Conservation (phyloP, 345 rosid genomes). For the Hypericum androsaemum region DNA sequence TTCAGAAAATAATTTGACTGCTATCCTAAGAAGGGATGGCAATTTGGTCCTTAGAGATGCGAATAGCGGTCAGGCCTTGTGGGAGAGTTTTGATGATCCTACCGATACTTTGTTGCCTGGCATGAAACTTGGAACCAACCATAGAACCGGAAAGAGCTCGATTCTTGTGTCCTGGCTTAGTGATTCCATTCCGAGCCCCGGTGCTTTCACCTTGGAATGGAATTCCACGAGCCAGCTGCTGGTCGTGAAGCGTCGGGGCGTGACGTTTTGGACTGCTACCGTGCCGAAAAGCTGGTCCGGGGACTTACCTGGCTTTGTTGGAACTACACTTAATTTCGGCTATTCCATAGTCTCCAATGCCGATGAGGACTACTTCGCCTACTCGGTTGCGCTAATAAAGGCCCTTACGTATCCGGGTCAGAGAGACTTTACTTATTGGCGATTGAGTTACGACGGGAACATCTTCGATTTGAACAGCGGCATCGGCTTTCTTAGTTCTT, state of each 20-base stretch:
- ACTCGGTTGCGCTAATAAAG: neutral
- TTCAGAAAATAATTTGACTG: neutral
- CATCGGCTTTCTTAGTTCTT: neutral
- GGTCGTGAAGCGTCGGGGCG: neutral
- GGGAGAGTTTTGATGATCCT: constrained; percentile 14
- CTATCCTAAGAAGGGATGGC: constrained; percentile 1
- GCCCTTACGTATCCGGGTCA: neutral
- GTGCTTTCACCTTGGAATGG: constrained; percentile 11
- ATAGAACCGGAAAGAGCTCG: neutral
- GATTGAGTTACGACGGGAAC: neutral
- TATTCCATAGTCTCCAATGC: neutral
- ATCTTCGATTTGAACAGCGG: neutral
- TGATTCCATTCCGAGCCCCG: constrained; percentile 1
- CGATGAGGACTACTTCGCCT: constrained; percentile 5
- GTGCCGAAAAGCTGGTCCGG: too few species aligned
- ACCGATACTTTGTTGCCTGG: constrained; percentile 8
- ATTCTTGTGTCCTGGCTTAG: neutral
- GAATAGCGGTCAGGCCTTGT: neutral
- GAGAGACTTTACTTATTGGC: neutral
- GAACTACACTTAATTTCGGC: neutral
- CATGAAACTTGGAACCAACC: constrained; percentile 11
- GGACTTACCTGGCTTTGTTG: neutral
- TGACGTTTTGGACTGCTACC: constrained; percentile 3
- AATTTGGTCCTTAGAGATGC: constrained; percentile 6
- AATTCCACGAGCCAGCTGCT: neutral